phyloP scores from a whole-genome alignment of 2,329 filamentous ascomycete genomes.

The Curvularia sp. region DNA sequence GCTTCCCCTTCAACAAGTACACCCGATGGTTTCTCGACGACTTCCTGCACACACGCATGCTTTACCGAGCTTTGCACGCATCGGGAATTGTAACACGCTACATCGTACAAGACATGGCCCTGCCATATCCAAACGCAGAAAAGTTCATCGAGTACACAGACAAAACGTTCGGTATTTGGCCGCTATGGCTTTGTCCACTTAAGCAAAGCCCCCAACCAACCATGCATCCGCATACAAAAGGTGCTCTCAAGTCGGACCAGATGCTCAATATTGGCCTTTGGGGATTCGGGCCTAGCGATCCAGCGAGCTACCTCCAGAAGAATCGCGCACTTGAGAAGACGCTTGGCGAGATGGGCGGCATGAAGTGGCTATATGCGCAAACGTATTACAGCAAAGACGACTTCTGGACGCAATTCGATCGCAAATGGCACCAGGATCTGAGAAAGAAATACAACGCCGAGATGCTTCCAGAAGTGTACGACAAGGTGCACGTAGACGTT shows the following conservation, averaged over 20 bases:
- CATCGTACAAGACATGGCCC: conserved; percentile 69
- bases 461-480: conserved; percentile 69
- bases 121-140: conserved; percentile 54
- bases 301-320: conserved; percentile 55
- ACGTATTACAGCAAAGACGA: conserved; percentile 72
- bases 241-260: conserved; percentile 38
- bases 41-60: conserved; percentile 68
- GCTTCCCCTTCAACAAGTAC: conserved; percentile 68
- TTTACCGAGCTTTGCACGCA: conserved; percentile 71
- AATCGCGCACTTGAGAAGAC: conserved; percentile 69
- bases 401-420: conserved; percentile 72
- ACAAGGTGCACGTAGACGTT: conserved; percentile 66
- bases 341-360: conserved; percentile 66
- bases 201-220: conserved; percentile 45
- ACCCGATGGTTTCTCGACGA: conserved; percentile 68
- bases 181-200: conserved; percentile 59
- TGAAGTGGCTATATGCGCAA: conserved; percentile 75
- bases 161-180: conserved; percentile 53
- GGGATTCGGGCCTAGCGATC: conserved; percentile 69
- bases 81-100: conserved; percentile 67
- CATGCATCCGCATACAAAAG: conserved; percentile 47
- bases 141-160: conserved; percentile 56
- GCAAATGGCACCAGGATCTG: conserved; percentile 65
- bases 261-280: conserved; percentile 71
- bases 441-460: conserved; percentile 65